These are phyloP conservation scores for Paspalum notatum DNA, from an alignment of 176 grass and related monocot genomes.

Conservation along the genomic window DNA sequence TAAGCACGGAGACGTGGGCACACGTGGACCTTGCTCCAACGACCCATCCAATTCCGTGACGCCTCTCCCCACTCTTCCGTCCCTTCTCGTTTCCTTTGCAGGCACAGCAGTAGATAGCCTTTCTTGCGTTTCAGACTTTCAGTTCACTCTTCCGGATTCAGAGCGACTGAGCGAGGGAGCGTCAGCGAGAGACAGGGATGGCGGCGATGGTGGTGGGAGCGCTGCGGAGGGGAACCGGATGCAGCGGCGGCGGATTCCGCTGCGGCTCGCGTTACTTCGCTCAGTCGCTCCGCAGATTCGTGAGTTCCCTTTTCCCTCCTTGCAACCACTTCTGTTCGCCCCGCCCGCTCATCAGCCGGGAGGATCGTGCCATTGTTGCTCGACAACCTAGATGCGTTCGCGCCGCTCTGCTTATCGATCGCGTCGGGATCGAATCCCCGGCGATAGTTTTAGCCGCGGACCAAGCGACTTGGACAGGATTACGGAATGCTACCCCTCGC, in stretches of 20 bases:
- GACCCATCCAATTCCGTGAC: conserved; percentile 35
- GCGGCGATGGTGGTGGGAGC: conserved; percentile 37
- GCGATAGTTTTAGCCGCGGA: background rate
- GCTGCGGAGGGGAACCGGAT: conserved; percentile 23
- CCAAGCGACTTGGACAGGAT: background rate
- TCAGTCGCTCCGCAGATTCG: conserved; percentile 35
- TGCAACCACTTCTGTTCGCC: background rate
- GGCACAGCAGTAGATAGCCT: no score
- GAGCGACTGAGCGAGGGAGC: background rate
- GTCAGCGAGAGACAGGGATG: background rate
- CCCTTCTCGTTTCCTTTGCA: no score
- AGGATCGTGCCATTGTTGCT: background rate
- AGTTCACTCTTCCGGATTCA: background rate
- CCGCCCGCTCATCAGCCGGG: background rate
- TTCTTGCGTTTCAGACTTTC: background rate
- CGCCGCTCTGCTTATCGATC: background rate
- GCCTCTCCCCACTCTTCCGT: background rate
- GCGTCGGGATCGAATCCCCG: background rate
- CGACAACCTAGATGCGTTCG: conserved; percentile 3
- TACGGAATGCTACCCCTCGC: background rate
- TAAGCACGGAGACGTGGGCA: conserved; percentile 10
- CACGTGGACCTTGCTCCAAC: background rate
- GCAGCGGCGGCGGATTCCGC: background rate
- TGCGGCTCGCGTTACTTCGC: background rate
- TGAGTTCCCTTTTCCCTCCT: background rate